A percentile compares a stretch with the other conserved stretches of the same genome.
These are phyloP conservation scores for Astrothelium macrocarpum DNA, from an alignment of 495 filamentous ascomycete species.

Conservation along the genomic window DNA sequence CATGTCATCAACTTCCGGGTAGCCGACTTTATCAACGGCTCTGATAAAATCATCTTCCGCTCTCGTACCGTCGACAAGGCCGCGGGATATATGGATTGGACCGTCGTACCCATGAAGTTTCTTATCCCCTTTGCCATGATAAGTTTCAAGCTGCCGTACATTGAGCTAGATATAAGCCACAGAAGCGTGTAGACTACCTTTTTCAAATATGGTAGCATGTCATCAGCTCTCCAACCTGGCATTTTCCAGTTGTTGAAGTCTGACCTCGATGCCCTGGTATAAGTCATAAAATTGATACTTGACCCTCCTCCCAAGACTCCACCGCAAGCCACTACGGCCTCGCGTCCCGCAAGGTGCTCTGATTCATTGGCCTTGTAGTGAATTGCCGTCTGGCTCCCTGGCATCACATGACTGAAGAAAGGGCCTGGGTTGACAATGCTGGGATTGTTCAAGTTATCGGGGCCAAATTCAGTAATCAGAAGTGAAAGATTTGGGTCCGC, in stretches of 20 bases:
- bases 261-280: slow-evolving; percentile 33
- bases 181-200: too few species aligned
- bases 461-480: slow-evolving; percentile 42
- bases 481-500: slow-evolving; percentile 43
- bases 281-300: slow-evolving; percentile 53
- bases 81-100: slow-evolving; percentile 41
- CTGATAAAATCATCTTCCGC: slow-evolving; percentile 33
- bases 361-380: slow-evolving; percentile 30
- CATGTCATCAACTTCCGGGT: slow-evolving; percentile 35
- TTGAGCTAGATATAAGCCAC: too few species aligned
- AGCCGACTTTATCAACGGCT: slow-evolving; percentile 37
- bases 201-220: slow-evolving; percentile 42
- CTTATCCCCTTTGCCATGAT: slow-evolving; percentile 34
- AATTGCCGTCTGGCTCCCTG: slow-evolving; percentile 28
- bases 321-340: slow-evolving; percentile 41
- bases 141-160: slow-evolving; percentile 35
- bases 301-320: slow-evolving; percentile 50
- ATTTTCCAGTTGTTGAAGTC: slow-evolving; percentile 46
- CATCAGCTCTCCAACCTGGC: slow-evolving; percentile 43
- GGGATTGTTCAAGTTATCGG: slow-evolving; percentile 39
- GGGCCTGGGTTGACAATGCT: slow-evolving; percentile 37
- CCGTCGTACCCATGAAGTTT: slow-evolving; percentile 41
- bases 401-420: slow-evolving; percentile 28
- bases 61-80: slow-evolving; percentile 21
- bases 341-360: slow-evolving; percentile 38